These are phyloP conservation scores for Leishmania arabica DNA, from an alignment of 208 protist species.

Conservation along the genomic window DNA sequence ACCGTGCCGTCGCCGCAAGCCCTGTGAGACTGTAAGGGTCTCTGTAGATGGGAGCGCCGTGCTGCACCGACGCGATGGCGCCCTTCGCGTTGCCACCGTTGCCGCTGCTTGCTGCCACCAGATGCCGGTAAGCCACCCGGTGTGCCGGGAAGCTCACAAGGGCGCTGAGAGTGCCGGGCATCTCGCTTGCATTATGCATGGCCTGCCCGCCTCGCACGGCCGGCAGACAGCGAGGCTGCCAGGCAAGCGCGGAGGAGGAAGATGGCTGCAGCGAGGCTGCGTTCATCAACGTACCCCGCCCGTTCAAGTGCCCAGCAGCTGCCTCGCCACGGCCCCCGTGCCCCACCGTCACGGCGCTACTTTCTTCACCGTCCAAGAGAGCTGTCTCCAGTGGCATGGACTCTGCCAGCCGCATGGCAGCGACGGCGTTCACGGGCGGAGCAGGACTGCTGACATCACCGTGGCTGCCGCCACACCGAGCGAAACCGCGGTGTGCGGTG, in stretches of 20 bases:
- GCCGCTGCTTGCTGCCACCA: neutral
- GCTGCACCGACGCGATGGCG: neutral
- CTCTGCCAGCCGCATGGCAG: slow-evolving; percentile 12
- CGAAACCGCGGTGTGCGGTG: too few relatives aligned
- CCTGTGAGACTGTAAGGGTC: neutral
- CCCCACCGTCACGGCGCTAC: slow-evolving; percentile 2
- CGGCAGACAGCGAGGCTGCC: slow-evolving; percentile 27
- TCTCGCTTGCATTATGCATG: slow-evolving; percentile 10
- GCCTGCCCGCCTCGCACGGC: slow-evolving; percentile 15
- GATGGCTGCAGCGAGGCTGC: neutral
- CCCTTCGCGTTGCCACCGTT: neutral
- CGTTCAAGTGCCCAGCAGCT: neutral
- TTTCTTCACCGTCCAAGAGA: slow-evolving; percentile 9
- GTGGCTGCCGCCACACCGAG: neutral
- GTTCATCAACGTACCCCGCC: neutral
- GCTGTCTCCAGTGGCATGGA: slow-evolving; percentile 30
- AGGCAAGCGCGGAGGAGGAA: slow-evolving; percentile 4
- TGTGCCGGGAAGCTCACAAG: slow-evolving; percentile 22
- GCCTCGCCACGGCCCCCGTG: neutral
- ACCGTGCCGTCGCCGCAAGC: neutral
- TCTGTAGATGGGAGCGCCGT: neutral
- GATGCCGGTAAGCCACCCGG: slow-evolving; percentile 17
- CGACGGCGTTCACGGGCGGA: slow-evolving; percentile 1
- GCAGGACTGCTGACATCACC: neutral
- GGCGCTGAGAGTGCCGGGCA: slow-evolving; percentile 11